Conservation (phyloP, 1,284 basidiomycete species). For the Bondarzewia mesenterica region DNA sequence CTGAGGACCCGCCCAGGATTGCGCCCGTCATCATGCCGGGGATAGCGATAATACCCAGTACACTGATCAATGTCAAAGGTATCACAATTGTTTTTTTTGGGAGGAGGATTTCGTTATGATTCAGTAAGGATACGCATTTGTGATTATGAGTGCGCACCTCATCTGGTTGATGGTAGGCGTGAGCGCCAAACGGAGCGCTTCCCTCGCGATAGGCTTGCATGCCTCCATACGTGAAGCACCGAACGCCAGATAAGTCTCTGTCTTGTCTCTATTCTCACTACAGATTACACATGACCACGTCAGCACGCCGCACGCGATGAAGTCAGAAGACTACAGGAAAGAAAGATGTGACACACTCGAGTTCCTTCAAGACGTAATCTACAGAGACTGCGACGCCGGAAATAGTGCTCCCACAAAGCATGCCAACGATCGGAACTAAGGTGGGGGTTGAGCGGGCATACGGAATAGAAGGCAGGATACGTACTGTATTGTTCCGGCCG, state of each 20-base stretch:
- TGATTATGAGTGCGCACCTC: slow-evolving; percentile 43
- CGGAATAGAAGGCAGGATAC: slow-evolving; percentile 14
- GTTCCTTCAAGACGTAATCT: slow-evolving; percentile 56
- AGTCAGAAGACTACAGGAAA: neutral
- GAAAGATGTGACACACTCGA: slow-evolving; percentile 38
- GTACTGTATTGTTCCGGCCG: slow-evolving; percentile 72
- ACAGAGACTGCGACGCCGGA: slow-evolving; percentile 65
- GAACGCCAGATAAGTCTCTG: slow-evolving; percentile 79
- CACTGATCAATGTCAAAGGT: slow-evolving; percentile 34
- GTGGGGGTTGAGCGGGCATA: slow-evolving; percentile 23
- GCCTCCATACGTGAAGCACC: slow-evolving; percentile 78
- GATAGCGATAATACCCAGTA: slow-evolving; percentile 72
- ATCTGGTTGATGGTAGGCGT: slow-evolving; percentile 80
- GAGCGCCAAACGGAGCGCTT: slow-evolving; percentile 72
- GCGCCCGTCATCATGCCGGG: slow-evolving; percentile 87
- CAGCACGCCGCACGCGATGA: neutral
- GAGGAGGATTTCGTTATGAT: neutral
- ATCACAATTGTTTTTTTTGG: neutral
- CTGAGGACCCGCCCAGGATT: slow-evolving; percentile 76
- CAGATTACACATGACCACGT: neutral
- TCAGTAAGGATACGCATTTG: neutral
- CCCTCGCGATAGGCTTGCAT: slow-evolving; percentile 65
- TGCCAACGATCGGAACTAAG: slow-evolving; percentile 78
- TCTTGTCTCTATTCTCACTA: slow-evolving; percentile 76
- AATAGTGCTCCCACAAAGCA: slow-evolving; percentile 79